Conservation (phyloP, 768 basidiomycete species). For the Phlebiopsis flavidoalba region DNA sequence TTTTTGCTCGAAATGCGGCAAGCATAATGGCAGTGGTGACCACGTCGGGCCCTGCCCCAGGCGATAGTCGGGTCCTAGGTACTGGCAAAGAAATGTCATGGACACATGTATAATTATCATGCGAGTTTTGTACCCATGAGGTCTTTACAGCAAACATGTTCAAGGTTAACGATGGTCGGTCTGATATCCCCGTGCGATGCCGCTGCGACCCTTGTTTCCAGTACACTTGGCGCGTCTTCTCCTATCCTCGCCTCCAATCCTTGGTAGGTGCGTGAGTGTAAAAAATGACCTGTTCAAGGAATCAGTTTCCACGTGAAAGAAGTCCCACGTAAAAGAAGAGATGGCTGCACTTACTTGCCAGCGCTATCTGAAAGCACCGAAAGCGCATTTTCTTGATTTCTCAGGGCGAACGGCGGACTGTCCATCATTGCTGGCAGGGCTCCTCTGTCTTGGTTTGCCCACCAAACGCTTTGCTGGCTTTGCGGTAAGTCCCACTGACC, state of each 20-base stretch:
- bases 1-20: no score
- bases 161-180: constrained; percentile 32
- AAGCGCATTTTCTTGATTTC: constrained; percentile 61
- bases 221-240: constrained; percentile 68
- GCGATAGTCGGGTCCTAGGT: no score
- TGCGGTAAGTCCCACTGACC: constrained; percentile 79
- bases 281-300: constrained; percentile 55
- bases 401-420: constrained; percentile 46
- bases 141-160: no score
- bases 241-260: constrained; percentile 79
- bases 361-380: constrained; percentile 57
- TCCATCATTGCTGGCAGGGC: neutral
- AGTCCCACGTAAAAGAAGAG: neutral
- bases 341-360: constrained; percentile 45
- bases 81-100: no score
- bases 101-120: neutral
- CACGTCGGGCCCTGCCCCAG: no score
- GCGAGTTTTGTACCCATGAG: neutral
- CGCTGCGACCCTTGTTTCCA: constrained; percentile 90
- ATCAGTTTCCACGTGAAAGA: neutral
- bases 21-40: no score
- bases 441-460: constrained; percentile 14
- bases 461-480: constrained; percentile 70
- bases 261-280: constrained; percentile 68
- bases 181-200: constrained; percentile 84